Base-by-base conservation (phyloP, 352 stramenopile species). In the Phytophthora europaea region DNA sequence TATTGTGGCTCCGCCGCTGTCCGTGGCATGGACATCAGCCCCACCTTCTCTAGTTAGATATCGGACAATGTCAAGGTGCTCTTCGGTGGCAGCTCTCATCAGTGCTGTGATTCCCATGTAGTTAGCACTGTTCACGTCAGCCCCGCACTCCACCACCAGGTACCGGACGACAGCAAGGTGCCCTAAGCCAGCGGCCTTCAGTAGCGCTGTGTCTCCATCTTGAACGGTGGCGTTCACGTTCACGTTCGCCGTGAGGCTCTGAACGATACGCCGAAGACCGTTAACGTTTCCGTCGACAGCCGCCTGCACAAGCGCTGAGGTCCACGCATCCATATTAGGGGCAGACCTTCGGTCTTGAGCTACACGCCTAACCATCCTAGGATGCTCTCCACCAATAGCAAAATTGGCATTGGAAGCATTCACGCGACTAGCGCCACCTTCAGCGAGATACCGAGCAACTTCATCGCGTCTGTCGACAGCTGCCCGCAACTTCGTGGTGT, bases 101-200 rank as follows among this genome's bases (percentile, higher is more conserved):
- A 60, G 10, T 15, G 53, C 18, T 20, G 50, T 56, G 5, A 16
- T 28, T 8, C 9, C n/a, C n/a, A 12, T 18, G 36, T 18, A 43
- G n/a, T 26, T 16, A 20, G n/a, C n/a, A 16, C 7, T 8, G n/a
- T 52, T 52, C n/a, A 52, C 53, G 16, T 70, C 53, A 20, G 63
- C 63, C 6, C 63, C 53, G 45, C 47, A 45, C 4, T 51, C 36
- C 12, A 28, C 53, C 4, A 45, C 8, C 12, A 70, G 6, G 33
- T n/a, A 54, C n/a, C 31, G 40, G 8, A 62, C 40, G 16, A 58
- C 45, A 23, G 40, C 48, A 15, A 45, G 9, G 7, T 53, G 12
- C 12, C 60, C 47, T 31, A 8, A 5, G 10, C 20, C 26, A 31
- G 38, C 40, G 3, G 50, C 31, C 28, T 18, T 58, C 60, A 65